Evolutionary conservation across 2,329 filamentous ascomycete genomes (phyloP).

Genomic region (Fonsecaea nubica): DNA sequence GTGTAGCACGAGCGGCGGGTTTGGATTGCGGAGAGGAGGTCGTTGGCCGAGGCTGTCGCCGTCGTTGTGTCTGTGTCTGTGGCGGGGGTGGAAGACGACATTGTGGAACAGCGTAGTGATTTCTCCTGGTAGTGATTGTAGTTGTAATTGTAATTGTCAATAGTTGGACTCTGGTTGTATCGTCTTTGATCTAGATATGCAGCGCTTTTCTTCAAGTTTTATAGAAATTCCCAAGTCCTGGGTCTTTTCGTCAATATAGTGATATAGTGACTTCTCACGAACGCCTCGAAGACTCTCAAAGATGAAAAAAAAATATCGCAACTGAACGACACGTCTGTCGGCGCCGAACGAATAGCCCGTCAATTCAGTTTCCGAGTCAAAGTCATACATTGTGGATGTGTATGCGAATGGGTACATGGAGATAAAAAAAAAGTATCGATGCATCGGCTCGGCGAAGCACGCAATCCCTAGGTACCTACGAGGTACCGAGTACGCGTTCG

Average conservation of each 20-base stretch:
- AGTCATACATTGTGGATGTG: background rate
- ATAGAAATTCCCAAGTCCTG: too few species aligned
- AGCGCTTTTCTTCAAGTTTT: too few species aligned
- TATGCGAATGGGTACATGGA: background rate
- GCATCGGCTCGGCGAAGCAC: background rate
- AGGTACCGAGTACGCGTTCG: too few species aligned
- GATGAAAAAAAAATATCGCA: background rate
- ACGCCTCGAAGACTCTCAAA: background rate
- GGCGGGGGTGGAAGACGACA: background rate
- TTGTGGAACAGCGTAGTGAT: background rate
- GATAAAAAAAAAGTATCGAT: background rate
- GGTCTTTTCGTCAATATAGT: background rate
- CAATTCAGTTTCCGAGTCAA: background rate
- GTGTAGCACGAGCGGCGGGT: conserved; percentile 20
- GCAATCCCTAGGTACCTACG: background rate
- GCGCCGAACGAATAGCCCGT: background rate
- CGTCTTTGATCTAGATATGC: too few species aligned
- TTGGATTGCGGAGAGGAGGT: conserved; percentile 5
- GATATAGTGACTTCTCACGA: background rate
- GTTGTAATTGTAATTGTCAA: background rate
- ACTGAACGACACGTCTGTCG: background rate
- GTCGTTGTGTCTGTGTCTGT: background rate
- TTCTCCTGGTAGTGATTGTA: background rate
- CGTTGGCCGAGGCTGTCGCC: background rate
- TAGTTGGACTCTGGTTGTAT: background rate